Conservation (phyloP, 192 early-diverging fungal genomes). For the Backusella morwellensis region DNA sequence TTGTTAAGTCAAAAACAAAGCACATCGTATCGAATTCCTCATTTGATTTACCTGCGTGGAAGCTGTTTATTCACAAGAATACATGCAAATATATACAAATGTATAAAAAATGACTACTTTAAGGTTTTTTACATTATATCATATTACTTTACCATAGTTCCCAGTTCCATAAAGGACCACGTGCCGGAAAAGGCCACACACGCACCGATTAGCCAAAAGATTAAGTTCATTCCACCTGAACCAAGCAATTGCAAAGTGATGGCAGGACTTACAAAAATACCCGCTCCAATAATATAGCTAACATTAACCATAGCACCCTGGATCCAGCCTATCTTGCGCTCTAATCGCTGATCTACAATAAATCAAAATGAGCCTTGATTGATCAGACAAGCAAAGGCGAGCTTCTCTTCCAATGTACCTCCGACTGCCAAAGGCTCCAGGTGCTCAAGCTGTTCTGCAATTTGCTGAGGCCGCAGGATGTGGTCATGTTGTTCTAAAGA, state of each 20-base stretch:
- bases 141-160: conserved; percentile 30
- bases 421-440: conserved; percentile 29
- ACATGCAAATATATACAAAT: not conserved
- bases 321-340: conserved; percentile 26
- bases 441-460: conserved; percentile 18
- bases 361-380: not conserved
- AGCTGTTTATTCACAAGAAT: not conserved
- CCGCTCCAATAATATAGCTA: conserved; percentile 31
- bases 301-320: conserved; percentile 32
- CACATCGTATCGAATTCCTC: not conserved
- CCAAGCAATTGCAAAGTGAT: conserved; percentile 24
- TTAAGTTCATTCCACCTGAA: conserved; percentile 33
- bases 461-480: not conserved
- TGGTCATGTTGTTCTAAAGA: not conserved
- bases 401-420: conserved; percentile 8
- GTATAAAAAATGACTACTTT: not conserved
- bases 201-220: conserved; percentile 27
- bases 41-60: conserved; percentile 13
- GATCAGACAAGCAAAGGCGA: not conserved
- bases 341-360: conserved; percentile 25
- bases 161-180: conserved; percentile 27
- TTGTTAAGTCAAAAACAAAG: not conserved
- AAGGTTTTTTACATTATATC: not conserved
- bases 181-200: conserved; percentile 16
- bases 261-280: conserved; percentile 31